Evolutionary conservation across 768 basidiomycete species (phyloP), one percentile per base, ranked within the genome.

Genomic region (Trametes elegans): DNA sequence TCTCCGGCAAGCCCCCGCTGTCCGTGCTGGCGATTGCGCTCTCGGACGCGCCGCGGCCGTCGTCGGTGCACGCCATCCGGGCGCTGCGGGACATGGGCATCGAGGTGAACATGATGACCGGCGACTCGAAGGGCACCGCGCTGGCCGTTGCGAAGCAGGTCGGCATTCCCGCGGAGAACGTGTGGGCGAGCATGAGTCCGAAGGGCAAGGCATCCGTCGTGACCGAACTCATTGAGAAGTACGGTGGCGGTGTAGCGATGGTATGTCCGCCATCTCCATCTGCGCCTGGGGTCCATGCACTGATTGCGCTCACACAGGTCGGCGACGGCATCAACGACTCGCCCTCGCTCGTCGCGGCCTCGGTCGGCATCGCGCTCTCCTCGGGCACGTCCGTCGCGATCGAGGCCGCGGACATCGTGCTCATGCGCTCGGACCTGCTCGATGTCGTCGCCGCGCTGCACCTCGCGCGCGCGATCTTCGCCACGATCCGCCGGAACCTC

Each of bases 301-400:
- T 28, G 11, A 43, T 35, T 9, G 7, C 11, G 2, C 4, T 16
- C 8, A 13, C n/a, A n/a, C 59, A 95, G 93, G 93, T 99, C 35
- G 97, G 97, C 21, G 97, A 99, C 70, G 97, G 97, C 29, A 97
- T 98, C 75, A 98, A 99, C 69, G 97, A 99, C 68, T 98, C 96
- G 2, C 96, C 95, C 1, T 97, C 96, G 11, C 85, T 99, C 2
- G 95, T 94, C 14, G 94, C 93, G 4, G 92, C 96, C 0, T 92
- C 93, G 1, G 91, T 99, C 21, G 97, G 97, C 36, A 95, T 99
- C 56, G 97, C 97, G 1, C 83, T 99, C 5, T 95, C 92, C 10
- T 90, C 93, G 3, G 97, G 97, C 28, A 95, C 97, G 16, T 96
- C 93, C 5, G 93, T 99, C 39, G 97, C 97, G 9, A 88, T 99